These are phyloP conservation scores for Amylocystis lapponica DNA, from an alignment of 768 basidiomycete genomes.

Conservation along the genomic window DNA sequence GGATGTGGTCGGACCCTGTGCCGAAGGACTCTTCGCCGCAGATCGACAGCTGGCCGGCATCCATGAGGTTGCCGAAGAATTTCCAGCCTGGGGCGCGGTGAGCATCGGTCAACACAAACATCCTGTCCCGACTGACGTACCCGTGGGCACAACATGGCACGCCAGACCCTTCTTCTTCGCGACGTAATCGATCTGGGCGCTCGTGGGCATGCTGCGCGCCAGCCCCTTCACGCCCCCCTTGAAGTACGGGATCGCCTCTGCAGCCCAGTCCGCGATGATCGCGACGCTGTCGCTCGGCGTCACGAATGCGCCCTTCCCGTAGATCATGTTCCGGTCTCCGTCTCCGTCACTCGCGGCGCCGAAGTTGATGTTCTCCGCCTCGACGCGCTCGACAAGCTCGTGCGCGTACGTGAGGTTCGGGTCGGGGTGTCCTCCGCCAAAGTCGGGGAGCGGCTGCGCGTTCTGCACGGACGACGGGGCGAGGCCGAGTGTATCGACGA, in stretches of 20 bases:
- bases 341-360: slow-evolving; percentile 98
- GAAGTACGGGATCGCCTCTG: slow-evolving; percentile 89
- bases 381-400: slow-evolving; percentile 87
- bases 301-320: slow-evolving; percentile 96
- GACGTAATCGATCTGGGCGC: slow-evolving; percentile 93
- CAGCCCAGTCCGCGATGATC: slow-evolving; percentile 95
- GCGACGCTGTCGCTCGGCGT: slow-evolving; percentile 97
- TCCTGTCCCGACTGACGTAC: slow-evolving; percentile 32
- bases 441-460: slow-evolving; percentile 87
- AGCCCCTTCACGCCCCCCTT: slow-evolving; percentile 90
- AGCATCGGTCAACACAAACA: not conserved
- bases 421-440: slow-evolving; percentile 97
- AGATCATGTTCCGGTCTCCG: slow-evolving; percentile 99
- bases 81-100: slow-evolving; percentile 73
- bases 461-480: slow-evolving; percentile 82
- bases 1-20: slow-evolving; percentile 99
- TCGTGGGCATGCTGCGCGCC: slow-evolving; percentile 96
- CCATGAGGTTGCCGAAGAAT: slow-evolving; percentile 99
- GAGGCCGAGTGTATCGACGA: slow-evolving; percentile 79
- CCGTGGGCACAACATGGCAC: slow-evolving; percentile 95
- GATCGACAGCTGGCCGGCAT: slow-evolving; percentile 94
- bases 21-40: slow-evolving; percentile 99
- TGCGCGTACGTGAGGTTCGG: slow-evolving; percentile 98
- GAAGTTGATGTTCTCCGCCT: slow-evolving; percentile 78
- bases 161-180: slow-evolving; percentile 91